Evolutionary conservation across 805 yeast species (phyloP), one percentile per base, ranked within the genome.

Genomic region (Cyberlindnera xylosilytica): DNA sequence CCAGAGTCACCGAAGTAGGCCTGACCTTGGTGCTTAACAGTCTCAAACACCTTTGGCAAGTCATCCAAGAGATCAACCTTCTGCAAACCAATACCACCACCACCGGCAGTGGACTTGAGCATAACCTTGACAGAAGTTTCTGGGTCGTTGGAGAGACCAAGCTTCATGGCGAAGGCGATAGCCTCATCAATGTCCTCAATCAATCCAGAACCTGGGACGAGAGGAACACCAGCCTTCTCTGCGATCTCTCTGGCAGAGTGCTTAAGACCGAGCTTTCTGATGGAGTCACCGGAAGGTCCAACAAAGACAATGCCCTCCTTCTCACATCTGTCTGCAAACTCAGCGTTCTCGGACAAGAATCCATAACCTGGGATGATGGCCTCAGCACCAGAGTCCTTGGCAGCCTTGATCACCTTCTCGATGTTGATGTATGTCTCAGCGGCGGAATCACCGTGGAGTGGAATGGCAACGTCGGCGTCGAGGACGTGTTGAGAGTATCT

Each of bases 321-420:
- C 20, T 69, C 83, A 69, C 96, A 82, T 58, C 88, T 77, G 61
- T 90, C 97, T 36, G 97, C 86, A 60, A 91, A 91, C 44, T 87
- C 97, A 18, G 98, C 97, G 63, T 91, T 91, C 66, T 91, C 99
- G 15, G 97, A 87, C 31, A 91, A 69, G 73, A 91, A 91, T 4
- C 99, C 99, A 61, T 93, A 91, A 46, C 99, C 99, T 6, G 99
- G 99, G 50, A 93, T 85, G 50, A 91, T 89, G n/a, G 97, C 98
- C 61, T 93, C 87, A 26, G 97, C 87, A 6, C 82, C 81, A 0
- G 95, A 74, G 40, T 74, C 72, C 61, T 86, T 87, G 38, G 97
- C 96, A 8, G 96, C 97, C 28, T 73, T 72, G 34, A 91, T 73
- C 47, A 91, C 85, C 68, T 91, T 89, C 31, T 90, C 95, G 49